Percentiles rank a stretch among this genome's conserved stretches.
Evolutionary conservation across 352 stramenopile genomes (phyloP).

Genomic region (Phytophthora brassicae): DNA sequence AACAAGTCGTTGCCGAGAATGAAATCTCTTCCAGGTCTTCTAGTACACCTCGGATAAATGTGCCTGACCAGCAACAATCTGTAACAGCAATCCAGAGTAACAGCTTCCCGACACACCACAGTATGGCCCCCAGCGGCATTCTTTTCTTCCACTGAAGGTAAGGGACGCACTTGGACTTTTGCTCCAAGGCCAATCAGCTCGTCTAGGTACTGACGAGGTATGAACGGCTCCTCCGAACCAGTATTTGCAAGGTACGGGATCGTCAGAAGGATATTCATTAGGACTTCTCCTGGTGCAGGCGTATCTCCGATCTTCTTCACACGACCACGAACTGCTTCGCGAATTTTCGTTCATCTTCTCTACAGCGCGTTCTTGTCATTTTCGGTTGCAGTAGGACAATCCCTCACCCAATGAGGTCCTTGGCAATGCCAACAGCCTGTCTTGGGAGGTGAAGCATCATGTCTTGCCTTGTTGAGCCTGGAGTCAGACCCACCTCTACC

Average conservation of each 20-base stretch:
- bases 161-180: background rate
- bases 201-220: background rate
- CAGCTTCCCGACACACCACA: background rate
- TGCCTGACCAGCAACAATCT: no score
- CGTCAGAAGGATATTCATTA: slow-evolving; percentile 6
- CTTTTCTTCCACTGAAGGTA: background rate
- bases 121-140: background rate
- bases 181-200: background rate
- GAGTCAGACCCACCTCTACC: no score
- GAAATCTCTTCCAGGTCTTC: slow-evolving; percentile 2
- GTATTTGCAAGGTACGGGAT: background rate
- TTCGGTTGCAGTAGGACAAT: slow-evolving; percentile 6
- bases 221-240: background rate
- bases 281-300: background rate
- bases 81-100: slow-evolving; percentile 6
- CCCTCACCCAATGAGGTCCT: slow-evolving; percentile 1
- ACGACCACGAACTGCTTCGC: background rate
- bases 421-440: slow-evolving; percentile 9
- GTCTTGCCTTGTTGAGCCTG: no score
- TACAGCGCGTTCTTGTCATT: slow-evolving; percentile 2
- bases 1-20: slow-evolving; percentile 7
- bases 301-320: background rate
- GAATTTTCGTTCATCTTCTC: slow-evolving; percentile 7
- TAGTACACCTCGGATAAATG: slow-evolving; percentile 2
- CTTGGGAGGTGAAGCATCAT: background rate